Conservation (phyloP, 768 basidiomycete species). For the Agaricus sinodeliciosus region DNA sequence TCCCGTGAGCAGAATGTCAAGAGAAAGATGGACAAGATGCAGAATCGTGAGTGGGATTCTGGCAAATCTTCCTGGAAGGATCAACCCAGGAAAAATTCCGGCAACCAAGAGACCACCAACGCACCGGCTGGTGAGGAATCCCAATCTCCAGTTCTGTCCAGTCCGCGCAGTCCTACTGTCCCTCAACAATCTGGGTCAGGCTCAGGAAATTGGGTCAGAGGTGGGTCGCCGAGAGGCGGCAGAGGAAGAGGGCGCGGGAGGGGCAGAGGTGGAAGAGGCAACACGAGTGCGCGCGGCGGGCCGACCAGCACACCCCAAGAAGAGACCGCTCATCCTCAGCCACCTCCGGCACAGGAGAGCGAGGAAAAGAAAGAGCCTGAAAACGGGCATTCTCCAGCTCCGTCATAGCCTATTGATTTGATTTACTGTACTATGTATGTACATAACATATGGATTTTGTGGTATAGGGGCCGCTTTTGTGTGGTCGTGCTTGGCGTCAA, state of each 20-base stretch:
- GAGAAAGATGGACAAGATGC: conserved; percentile 75
- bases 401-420: conserved; percentile 1
- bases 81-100: conserved; percentile 1
- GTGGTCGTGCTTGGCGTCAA: conserved; percentile 5
- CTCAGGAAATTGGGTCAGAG: conserved; percentile 6
- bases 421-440: not conserved
- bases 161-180: not conserved
- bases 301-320: not conserved
- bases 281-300: not conserved
- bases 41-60: conserved; percentile 80
- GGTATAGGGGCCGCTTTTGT: not conserved
- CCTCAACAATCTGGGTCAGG: not conserved
- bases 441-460: not conserved
- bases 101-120: not conserved
- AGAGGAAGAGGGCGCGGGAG: conserved; percentile 18
- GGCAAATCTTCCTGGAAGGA: conserved; percentile 37
- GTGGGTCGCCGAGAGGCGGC: conserved; percentile 8
- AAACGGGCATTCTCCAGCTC: not conserved
- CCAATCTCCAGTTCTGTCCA: not conserved
- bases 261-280: conserved; percentile 5
- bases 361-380: not conserved
- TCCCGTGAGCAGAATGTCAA: conserved; percentile 75
- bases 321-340: not conserved
- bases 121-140: not conserved
- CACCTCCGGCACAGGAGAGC: not conserved